Evolutionary conservation across 2,329 filamentous ascomycete genomes (phyloP), one percentile per base, ranked within the genome.

Genomic region (Xylaria sp.): DNA sequence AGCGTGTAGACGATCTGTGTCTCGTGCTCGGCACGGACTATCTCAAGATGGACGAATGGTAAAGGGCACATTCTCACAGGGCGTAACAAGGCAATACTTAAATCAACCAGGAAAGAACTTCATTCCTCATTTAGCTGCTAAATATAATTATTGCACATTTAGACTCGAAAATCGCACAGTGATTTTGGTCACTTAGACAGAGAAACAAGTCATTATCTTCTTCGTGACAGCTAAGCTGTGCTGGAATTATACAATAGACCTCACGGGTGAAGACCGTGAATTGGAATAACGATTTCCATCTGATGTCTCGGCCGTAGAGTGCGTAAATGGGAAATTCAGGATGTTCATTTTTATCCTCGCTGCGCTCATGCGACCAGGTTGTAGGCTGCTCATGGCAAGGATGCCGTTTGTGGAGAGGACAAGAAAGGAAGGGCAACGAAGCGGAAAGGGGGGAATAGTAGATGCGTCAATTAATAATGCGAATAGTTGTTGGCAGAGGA

Each of bases 111-210:
- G 59, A 68, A 62, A 68, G 54, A 65, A 69, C 46, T 66, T 71
- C 63, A 59, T 71, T 71, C 66, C 63, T 71, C 69, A 62, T 71
- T 69, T 60, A 66, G 57, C 52, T 68, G 62, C 55, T 49, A 63
- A 57, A 54, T 68, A 64, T 63, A 71, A 58, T 60, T 61, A 66
- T 66, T 69, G 67, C 63, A 69, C 60, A 62, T 54, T 52, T 58
- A 57, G 56, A 61, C 52, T 56, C 41, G n/a, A 43, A 39, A 41
- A 28, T 61, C 58, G 48, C 58, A 58, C 54, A 28, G 36, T 65
- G 61, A 62, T 52, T 20, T 56, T 23, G 20, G 65, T 67, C 64
- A 67, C 56, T 57, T 52, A 36, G 49, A 25, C 61, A 43, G 52
- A 56, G 57, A 56, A 62, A 52, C 28, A 41, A 23, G 55, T 41